These are phyloP conservation scores for Sporothrix curviconia DNA, from an alignment of 2,329 filamentous ascomycete species.

Conservation along the genomic window DNA sequence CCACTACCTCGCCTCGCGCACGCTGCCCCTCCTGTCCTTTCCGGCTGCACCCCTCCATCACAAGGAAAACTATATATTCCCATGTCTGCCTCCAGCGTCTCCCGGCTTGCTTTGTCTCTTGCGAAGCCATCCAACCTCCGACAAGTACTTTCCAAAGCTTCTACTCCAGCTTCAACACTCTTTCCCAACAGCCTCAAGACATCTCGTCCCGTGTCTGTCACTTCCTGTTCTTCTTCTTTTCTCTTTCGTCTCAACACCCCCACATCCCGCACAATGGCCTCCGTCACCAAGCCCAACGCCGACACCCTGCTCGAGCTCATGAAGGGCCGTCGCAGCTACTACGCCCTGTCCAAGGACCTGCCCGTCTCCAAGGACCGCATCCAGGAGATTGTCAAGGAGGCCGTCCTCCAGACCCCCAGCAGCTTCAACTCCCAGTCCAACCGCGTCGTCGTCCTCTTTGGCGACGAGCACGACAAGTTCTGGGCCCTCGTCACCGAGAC, in stretches of 20 bases:
- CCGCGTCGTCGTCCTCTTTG: constrained; percentile 70
- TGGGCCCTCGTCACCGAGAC: constrained; percentile 67
- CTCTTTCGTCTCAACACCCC: not conserved
- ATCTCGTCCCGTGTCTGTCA: not conserved
- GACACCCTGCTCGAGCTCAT: constrained; percentile 55
- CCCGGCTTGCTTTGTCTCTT: not conserved
- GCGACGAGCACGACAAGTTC: constrained; percentile 77
- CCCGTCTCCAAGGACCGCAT: constrained; percentile 52
- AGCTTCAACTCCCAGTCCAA: constrained; percentile 87
- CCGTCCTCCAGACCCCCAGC: constrained; percentile 64
- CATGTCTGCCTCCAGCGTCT: constrained; percentile 5
- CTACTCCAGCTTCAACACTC: not conserved
- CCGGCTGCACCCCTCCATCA: not conserved
- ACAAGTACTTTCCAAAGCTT: constrained; percentile 5
- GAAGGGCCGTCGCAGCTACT: constrained; percentile 62
- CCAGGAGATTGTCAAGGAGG: constrained; percentile 57
- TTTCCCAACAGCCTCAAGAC: too few relatives aligned
- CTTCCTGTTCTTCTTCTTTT: not conserved
- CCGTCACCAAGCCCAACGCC: constrained; percentile 40
- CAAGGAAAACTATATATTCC: constrained; percentile 1
- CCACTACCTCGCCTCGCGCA: not conserved
- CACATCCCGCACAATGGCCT: constrained; percentile 20
- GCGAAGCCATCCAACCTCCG: constrained; percentile 3
- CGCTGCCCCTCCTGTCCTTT: not conserved
- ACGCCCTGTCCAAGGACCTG: constrained; percentile 59